Evolutionary conservation across 176 grass and related monocot genomes (phyloP), one percentile per base, ranked within the genome.

Genomic region (Ensete ventricosum): DNA sequence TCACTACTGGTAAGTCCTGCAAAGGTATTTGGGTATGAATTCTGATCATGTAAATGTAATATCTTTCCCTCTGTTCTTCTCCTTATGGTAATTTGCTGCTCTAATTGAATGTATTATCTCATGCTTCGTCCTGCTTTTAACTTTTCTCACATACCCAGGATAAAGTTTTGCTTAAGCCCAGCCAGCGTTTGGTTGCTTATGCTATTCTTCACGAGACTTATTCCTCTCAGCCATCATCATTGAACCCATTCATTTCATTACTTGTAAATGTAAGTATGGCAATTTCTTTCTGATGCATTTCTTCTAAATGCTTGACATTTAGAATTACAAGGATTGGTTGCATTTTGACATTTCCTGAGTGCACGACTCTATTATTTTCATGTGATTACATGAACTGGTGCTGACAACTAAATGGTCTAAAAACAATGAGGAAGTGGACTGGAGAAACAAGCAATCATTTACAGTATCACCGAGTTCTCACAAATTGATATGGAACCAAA

Each of bases 151-250:
- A 66, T 84, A 3, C 75, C 62, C 88, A 98, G 94, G 94, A 98
- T 84, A 98, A 91, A 77, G 75, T 73, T 63, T 76, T 98, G 84
- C 82, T 98, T 82, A 81, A 57, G 87, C 82, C 84, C 64, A 82
- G 84, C 79, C 88, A 93, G 80, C 94, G 94, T 54, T 82, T 98
- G 83, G 79, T 98, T 87, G 94, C 90, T 81, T 87, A 91, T 81
- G 75, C 64, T 75, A 89, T 98, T 81, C 84, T 98, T 67, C 82
- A 91, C 78, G 86, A 89, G 69, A 82, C 70, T 20, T 93, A 85
- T 87, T 88, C 82, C 64, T 85, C 82, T 80, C 68, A 89, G 63
- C 81, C 87, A 0, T 20, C 70, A 69, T 87, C 80, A 74, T 85
- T 34, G 71, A 93, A 98, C 83, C 94, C 94, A 8, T 98, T 89